These are phyloP conservation scores for Orychophragmus violaceus DNA, from an alignment of 345 rosid species.

Conservation along the genomic window DNA sequence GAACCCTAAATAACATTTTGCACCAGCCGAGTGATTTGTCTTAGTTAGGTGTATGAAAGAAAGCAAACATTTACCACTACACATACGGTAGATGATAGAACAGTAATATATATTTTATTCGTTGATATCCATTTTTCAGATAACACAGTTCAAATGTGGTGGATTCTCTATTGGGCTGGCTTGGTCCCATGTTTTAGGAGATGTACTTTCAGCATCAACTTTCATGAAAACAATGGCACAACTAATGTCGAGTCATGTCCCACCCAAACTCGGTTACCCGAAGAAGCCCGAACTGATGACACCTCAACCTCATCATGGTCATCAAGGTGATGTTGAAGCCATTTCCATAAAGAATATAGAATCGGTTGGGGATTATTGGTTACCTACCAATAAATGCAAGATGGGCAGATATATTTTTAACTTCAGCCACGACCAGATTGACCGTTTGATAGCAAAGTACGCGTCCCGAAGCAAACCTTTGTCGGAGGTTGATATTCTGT, in stretches of 20 bases:
- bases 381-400: conserved; percentile 18
- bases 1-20: background rate
- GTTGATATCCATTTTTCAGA: conserved; percentile 31
- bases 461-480: background rate
- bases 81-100: background rate
- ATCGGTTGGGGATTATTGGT: conserved; percentile 56
- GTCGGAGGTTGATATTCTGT: conserved; percentile 34
- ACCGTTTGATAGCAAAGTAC: conserved; percentile 16
- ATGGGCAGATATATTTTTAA: conserved; percentile 33
- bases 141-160: conserved; percentile 65
- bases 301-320: background rate
- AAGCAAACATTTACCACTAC: too few relatives aligned
- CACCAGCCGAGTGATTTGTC: background rate
- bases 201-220: conserved; percentile 44
- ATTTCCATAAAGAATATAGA: conserved; percentile 38
- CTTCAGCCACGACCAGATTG: conserved; percentile 32
- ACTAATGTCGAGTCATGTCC: conserved; percentile 26
- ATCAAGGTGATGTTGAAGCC: background rate
- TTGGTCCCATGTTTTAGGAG: conserved; percentile 87
- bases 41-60: background rate
- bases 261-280: conserved; percentile 17
- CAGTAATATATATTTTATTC: background rate
- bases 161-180: conserved; percentile 58
- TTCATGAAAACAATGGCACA: conserved; percentile 51
- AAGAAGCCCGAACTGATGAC: background rate